Percentiles rank a stretch among this genome's conserved stretches.
Conservation (phyloP, 176 grass and related monocot species). For the Alloteropsis semialata region DNA sequence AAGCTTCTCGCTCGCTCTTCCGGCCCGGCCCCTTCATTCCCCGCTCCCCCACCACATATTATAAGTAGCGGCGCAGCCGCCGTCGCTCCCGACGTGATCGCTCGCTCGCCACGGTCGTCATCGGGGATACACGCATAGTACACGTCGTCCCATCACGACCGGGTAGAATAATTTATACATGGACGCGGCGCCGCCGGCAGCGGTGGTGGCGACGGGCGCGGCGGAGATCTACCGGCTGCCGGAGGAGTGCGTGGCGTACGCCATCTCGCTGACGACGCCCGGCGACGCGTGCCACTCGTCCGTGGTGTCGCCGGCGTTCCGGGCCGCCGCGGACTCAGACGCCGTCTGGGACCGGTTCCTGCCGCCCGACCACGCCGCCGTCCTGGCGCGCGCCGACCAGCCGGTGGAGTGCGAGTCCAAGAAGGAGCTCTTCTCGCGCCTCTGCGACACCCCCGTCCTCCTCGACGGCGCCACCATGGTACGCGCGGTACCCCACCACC, state of each 20-base stretch:
- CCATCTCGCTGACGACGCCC: slow-evolving; percentile 70
- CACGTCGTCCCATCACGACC: too few relatives aligned
- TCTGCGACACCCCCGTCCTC: slow-evolving; percentile 60
- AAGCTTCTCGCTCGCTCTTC: slow-evolving; percentile 45
- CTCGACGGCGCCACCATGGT: slow-evolving; percentile 79
- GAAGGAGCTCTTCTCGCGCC: slow-evolving; percentile 70
- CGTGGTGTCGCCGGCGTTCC: slow-evolving; percentile 55
- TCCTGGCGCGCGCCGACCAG: slow-evolving; percentile 49
- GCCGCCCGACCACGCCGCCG: slow-evolving; percentile 44
- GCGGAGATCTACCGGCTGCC: slow-evolving; percentile 52
- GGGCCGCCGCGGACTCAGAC: slow-evolving; percentile 56
- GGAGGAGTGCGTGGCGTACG: slow-evolving; percentile 69
- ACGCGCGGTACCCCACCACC: too few relatives aligned
- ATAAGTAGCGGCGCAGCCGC: background rate
- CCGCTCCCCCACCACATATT: background rate
- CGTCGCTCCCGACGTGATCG: background rate
- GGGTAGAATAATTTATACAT: too few relatives aligned
- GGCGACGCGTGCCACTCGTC: slow-evolving; percentile 57
- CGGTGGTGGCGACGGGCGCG: background rate
- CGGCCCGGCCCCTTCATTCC: background rate
- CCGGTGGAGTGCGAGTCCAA: slow-evolving; percentile 15
- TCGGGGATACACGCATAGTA: too few relatives aligned
- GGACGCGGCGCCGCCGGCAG: too few relatives aligned
- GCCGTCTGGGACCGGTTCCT: slow-evolving; percentile 70
- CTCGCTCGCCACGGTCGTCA: background rate